phyloP scores from a whole-genome alignment of 805 yeast species.

The Citeromyces nyonsensis region DNA sequence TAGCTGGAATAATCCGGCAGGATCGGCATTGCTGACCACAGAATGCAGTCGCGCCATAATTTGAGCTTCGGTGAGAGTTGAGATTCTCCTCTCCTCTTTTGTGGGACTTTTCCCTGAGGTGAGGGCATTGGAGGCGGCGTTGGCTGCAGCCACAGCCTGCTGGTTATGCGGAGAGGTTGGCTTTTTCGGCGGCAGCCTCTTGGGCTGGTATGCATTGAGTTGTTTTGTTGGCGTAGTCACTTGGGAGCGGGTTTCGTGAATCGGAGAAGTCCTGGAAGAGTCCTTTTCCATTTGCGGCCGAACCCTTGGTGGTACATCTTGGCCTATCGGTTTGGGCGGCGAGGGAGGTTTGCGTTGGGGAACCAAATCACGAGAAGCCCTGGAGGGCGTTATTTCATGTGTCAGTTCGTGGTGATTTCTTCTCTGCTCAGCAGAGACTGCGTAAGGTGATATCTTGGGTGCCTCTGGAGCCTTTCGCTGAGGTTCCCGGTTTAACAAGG shows the following conservation, averaged over 20 bases:
- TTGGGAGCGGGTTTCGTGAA: conserved; percentile 1
- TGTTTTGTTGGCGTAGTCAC: conserved; percentile 13
- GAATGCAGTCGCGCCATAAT: conserved; percentile 66
- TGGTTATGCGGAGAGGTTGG: conserved; percentile 1
- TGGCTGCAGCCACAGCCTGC: conserved; percentile 9
- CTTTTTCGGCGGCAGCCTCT: conserved; percentile 1
- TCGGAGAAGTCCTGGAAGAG: conserved; percentile 12
- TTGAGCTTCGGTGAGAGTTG: conserved; percentile 74
- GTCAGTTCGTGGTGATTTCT: conserved; percentile 13
- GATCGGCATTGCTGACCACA: conserved; percentile 61
- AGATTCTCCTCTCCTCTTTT: conserved; percentile 32
- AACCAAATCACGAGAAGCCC: conserved; percentile 1
- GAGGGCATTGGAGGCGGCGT: conserved; percentile 6
- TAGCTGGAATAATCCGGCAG: conserved; percentile 66
- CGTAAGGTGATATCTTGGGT: conserved; percentile 20
- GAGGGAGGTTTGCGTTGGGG: conserved; percentile 16
- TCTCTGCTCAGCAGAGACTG: conserved; percentile 13
- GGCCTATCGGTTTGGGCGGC: conserved; percentile 13
- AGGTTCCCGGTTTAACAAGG: conserved; percentile 6
- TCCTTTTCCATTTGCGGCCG: conserved; percentile 20
- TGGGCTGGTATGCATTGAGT: conserved; percentile 3
- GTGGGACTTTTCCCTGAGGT: neutral
- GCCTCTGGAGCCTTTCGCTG: conserved; percentile 15
- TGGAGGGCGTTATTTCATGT: neutral
- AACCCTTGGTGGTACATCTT: neutral